A percentile compares a stretch with the other conserved stretches of the same genome.
phyloP scores from a whole-genome alignment of 225 moss, liverwort and hornwort species.

The Ulota crispa region DNA sequence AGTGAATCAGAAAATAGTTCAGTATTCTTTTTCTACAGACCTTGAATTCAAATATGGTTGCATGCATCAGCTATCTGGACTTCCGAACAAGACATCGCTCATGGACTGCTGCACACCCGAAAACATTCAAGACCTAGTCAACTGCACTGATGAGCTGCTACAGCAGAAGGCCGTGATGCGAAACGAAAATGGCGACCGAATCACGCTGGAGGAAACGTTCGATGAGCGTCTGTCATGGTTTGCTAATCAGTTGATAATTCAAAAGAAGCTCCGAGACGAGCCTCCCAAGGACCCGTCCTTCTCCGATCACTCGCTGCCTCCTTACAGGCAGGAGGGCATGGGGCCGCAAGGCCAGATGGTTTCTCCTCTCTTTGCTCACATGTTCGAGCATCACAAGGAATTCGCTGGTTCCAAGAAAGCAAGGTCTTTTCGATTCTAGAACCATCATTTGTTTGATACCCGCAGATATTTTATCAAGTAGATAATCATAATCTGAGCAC shows the following conservation, averaged over 20 bases:
- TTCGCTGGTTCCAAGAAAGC: conserved; percentile 40
- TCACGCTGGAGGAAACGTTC: conserved; percentile 64
- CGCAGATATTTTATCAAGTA: not conserved
- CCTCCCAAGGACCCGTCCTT: conserved; percentile 53
- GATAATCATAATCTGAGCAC: not conserved
- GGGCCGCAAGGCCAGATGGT: conserved; percentile 63
- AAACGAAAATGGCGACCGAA: conserved; percentile 78
- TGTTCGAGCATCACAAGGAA: conserved; percentile 51
- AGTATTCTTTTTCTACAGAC: not conserved
- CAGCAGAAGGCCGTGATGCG: conserved; percentile 72
- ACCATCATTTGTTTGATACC: not conserved
- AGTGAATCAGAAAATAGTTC: not conserved
- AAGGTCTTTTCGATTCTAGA: conserved; percentile 53
- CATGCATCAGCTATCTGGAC: conserved; percentile 66
- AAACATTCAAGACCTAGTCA: conserved; percentile 69
- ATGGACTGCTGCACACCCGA: conserved; percentile 79
- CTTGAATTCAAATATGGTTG: not conserved
- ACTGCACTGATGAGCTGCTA: conserved; percentile 65
- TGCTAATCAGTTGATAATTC: conserved; percentile 84
- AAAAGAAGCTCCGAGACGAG: conserved; percentile 69
- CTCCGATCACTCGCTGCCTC: conserved; percentile 43
- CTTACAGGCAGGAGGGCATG: conserved; percentile 39
- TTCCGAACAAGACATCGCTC: conserved; percentile 70
- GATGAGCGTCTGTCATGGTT: conserved; percentile 81
- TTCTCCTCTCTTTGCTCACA: conserved; percentile 57